Conservation (phyloP, 2,329 filamentous ascomycete species). For the Teratosphaeria viscida region DNA sequence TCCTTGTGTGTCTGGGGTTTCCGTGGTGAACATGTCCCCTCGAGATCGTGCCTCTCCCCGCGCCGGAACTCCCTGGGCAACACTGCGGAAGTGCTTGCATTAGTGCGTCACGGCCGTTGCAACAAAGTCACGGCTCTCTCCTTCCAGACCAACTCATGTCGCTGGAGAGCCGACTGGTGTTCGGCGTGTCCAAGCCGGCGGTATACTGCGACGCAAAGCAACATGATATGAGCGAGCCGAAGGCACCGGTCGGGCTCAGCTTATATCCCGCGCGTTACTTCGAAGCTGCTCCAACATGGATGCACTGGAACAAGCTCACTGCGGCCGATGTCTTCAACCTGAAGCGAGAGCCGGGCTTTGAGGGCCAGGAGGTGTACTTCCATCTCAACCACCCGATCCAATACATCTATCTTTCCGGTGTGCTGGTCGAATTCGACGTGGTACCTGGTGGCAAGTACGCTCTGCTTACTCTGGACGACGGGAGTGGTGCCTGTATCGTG, state of each 20-base stretch:
- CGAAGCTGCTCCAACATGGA: slow-evolving; percentile 49
- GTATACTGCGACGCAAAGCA: background rate
- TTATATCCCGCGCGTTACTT: slow-evolving; percentile 52
- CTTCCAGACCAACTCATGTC: background rate
- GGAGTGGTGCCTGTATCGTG: slow-evolving; percentile 49
- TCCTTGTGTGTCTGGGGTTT: background rate
- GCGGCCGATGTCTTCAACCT: slow-evolving; percentile 45
- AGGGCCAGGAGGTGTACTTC: slow-evolving; percentile 47
- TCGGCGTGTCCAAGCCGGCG: background rate
- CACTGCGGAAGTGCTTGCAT: slow-evolving; percentile 2
- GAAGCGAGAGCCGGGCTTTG: slow-evolving; percentile 37
- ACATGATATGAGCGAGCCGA: background rate
- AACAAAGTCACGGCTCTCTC: background rate
- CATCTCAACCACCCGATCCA: slow-evolving; percentile 45
- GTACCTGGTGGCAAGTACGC: slow-evolving; percentile 29
- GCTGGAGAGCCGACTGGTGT: background rate
- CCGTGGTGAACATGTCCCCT: background rate
- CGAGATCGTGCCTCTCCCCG: no score
- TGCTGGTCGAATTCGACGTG: slow-evolving; percentile 33
- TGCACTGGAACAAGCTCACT: slow-evolving; percentile 53
- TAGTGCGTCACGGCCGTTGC: background rate
- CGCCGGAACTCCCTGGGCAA: background rate
- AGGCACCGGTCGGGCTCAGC: background rate
- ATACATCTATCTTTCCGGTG: slow-evolving; percentile 35
- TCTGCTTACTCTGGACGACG: slow-evolving; percentile 50